These are phyloP conservation scores for Ammopiptanthus mongolicus DNA, from an alignment of 306 rosid genomes.

Conservation along the genomic window DNA sequence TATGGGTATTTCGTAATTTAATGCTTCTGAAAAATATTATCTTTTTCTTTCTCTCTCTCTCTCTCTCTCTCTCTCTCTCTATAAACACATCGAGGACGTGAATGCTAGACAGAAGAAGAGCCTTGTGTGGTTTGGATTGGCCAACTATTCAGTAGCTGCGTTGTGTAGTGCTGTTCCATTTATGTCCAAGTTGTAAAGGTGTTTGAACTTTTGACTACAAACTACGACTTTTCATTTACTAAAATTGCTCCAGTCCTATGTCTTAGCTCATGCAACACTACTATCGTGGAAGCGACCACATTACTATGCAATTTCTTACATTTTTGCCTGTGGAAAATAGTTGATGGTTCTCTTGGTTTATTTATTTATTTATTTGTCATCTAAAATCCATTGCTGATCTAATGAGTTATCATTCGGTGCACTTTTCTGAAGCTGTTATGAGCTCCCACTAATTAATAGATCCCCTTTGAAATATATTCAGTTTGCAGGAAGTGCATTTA, in stretches of 20 bases:
- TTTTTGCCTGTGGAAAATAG: background rate
- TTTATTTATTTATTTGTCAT: background rate
- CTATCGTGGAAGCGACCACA: background rate
- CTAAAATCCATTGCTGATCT: background rate
- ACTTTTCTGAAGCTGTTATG: too few species aligned
- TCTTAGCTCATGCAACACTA: conserved; percentile 21
- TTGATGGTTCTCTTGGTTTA: background rate
- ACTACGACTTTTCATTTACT: background rate
- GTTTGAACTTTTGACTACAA: conserved; percentile 38
- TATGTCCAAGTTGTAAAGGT: conserved; percentile 25
- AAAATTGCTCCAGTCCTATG: conserved; percentile 1
- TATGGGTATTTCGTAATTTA: conserved; percentile 35
- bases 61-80: background rate
- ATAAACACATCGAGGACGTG: background rate
- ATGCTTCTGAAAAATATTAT: conserved; percentile 6
- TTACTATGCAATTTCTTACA: conserved; percentile 6
- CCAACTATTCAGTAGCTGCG: background rate
- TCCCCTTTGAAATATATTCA: conserved; percentile 24
- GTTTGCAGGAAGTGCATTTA: conserved; percentile 98
- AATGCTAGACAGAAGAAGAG: conserved; percentile 17
- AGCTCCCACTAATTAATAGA: background rate
- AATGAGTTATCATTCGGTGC: background rate
- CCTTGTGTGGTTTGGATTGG: conserved; percentile 15
- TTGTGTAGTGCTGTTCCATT: conserved; percentile 15
- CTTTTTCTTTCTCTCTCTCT: background rate